Conservation (phyloP, 192 early-diverging fungal genomes). For the Rhizoclosmatium sp. region DNA sequence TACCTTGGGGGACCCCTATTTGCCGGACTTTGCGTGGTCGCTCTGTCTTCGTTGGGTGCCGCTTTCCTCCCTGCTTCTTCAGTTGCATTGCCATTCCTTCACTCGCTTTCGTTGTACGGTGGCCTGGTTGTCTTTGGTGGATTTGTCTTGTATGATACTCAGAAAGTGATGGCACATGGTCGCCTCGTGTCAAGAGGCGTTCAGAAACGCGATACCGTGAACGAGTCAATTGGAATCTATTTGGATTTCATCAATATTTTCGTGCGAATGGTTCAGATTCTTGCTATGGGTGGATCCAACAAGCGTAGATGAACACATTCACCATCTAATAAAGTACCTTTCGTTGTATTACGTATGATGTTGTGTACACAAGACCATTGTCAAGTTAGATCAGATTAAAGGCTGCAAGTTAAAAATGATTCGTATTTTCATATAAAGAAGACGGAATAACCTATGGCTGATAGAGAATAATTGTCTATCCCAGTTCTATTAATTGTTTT, state of each 20-base stretch:
- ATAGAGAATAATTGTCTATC: no score
- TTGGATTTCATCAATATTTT: constrained; percentile 39
- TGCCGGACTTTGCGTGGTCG: constrained; percentile 31
- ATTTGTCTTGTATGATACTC: constrained; percentile 36
- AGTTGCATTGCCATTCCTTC: constrained; percentile 22
- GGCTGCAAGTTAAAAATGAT: no score
- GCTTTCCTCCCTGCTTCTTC: constrained; percentile 19
- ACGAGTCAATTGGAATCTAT: constrained; percentile 18
- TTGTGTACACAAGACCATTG: no score
- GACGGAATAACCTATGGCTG: no score
- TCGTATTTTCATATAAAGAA: no score
- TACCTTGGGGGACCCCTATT: constrained; percentile 34
- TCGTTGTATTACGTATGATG: no score
- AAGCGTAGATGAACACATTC: not conserved
- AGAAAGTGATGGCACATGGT: constrained; percentile 31
- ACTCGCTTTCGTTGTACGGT: constrained; percentile 23
- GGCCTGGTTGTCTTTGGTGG: constrained; percentile 34
- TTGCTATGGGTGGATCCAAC: constrained; percentile 7
- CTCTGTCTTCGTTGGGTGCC: constrained; percentile 3
- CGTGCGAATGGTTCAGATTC: constrained; percentile 29
- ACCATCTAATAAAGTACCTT: no score
- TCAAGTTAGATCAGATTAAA: no score
- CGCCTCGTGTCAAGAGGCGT: constrained; percentile 5
- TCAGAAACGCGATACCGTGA: constrained; percentile 13
- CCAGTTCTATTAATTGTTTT: no score